Percentiles rank a stretch among this genome's conserved stretches.
These are phyloP conservation scores for Tricholoma sp. DNA, from an alignment of 768 basidiomycete genomes.

Conservation along the genomic window DNA sequence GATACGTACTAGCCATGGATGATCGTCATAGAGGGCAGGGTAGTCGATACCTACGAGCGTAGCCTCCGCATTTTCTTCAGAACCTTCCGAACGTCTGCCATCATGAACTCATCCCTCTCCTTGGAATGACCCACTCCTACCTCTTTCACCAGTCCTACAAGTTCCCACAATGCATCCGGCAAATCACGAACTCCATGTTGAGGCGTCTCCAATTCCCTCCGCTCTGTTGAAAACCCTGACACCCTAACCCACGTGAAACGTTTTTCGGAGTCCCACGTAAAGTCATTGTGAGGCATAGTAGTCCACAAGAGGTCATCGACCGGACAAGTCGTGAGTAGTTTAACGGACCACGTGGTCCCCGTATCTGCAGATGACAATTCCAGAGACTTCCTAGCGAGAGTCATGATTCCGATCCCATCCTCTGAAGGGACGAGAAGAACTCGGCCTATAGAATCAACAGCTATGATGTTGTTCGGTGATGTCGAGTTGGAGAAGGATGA, in stretches of 20 bases:
- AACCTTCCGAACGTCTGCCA: slow-evolving; percentile 23
- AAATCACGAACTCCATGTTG: slow-evolving; percentile 22
- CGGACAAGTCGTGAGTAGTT: slow-evolving; percentile 23
- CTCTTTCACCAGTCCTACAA: slow-evolving; percentile 28
- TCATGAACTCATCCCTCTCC: slow-evolving; percentile 19
- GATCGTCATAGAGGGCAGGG: neutral
- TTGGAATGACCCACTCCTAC: slow-evolving; percentile 20
- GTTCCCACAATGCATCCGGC: slow-evolving; percentile 25
- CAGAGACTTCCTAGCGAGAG: slow-evolving; percentile 16
- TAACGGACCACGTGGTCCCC: slow-evolving; percentile 31
- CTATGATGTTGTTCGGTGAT: slow-evolving; percentile 13
- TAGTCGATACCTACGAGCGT: neutral
- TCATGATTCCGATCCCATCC: slow-evolving; percentile 23
- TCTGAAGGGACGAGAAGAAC: slow-evolving; percentile 19
- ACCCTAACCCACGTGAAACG: slow-evolving; percentile 26
- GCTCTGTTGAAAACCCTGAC: slow-evolving; percentile 27
- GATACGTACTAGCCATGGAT: too few relatives aligned
- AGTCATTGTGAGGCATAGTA: slow-evolving; percentile 10
- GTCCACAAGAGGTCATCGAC: slow-evolving; percentile 30
- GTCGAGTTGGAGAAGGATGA: neutral
- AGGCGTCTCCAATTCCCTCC: slow-evolving; percentile 21
- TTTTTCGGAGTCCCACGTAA: neutral
- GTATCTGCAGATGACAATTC: slow-evolving; percentile 20
- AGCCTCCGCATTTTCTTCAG: slow-evolving; percentile 17
- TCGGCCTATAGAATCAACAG: slow-evolving; percentile 28